These are phyloP conservation scores for Blastobotrys americana DNA, from an alignment of 805 yeast species.

Conservation along the genomic window DNA sequence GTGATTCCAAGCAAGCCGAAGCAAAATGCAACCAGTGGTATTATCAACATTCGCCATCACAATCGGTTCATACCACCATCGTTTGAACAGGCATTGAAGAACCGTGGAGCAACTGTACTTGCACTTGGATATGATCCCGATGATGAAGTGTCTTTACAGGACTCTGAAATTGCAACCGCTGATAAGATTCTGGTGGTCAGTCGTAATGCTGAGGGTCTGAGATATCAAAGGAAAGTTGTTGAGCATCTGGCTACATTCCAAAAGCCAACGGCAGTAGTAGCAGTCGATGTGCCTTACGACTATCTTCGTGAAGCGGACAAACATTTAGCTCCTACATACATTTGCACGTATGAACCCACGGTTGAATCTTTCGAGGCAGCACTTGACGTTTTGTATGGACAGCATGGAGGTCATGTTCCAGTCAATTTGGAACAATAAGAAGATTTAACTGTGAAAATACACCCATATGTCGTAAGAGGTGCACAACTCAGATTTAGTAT, in stretches of 20 bases:
- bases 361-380: constrained; percentile 40
- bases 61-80: constrained; percentile 30
- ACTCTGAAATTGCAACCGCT: constrained; percentile 40
- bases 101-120: constrained; percentile 36
- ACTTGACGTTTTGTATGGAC: constrained; percentile 45
- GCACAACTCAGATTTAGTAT: too few species aligned
- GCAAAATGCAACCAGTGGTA: constrained; percentile 10
- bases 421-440: too few species aligned
- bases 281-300: constrained; percentile 54
- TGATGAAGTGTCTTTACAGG: constrained; percentile 46
- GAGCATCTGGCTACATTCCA: constrained; percentile 42
- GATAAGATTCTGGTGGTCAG: constrained; percentile 37
- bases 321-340: constrained; percentile 40
- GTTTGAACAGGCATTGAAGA: constrained; percentile 34
- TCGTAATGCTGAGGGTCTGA: constrained; percentile 47
- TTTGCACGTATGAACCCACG: constrained; percentile 54
- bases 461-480: too few species aligned
- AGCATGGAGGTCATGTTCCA: too few species aligned
- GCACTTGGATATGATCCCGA: constrained; percentile 45
- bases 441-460: too few species aligned
- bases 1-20: constrained; percentile 19
- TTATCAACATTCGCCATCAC: constrained; percentile 26
- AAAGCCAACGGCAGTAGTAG: constrained; percentile 47
- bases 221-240: constrained; percentile 52
- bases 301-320: constrained; percentile 39